phyloP scores from a whole-genome alignment of 2,329 filamentous ascomycete species.

The Capronia coronata region DNA sequence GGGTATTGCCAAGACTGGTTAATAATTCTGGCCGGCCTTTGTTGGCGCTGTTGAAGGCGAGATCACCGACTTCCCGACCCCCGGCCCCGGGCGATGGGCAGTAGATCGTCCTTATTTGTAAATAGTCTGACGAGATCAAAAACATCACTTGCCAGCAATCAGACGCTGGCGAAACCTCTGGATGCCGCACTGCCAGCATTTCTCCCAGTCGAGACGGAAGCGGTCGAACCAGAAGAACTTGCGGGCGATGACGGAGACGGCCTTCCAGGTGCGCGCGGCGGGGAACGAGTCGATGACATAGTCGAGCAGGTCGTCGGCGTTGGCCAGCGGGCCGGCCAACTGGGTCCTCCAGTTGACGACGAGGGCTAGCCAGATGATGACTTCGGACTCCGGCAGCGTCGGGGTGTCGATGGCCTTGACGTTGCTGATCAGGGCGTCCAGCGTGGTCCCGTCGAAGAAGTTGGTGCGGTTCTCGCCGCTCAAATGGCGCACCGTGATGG shows the following conservation, averaged over 20 bases:
- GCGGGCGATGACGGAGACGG: conserved; percentile 13
- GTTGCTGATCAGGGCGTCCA: conserved; percentile 7
- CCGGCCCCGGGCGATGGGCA: no score
- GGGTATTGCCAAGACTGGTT: no score
- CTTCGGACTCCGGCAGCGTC: conserved; percentile 12
- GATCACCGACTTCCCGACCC: no score
- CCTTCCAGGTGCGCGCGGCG: conserved; percentile 14
- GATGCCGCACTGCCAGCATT: conserved; percentile 8
- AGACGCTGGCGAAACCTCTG: background rate
- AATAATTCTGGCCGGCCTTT: no score
- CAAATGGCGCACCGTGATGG: conserved; percentile 16
- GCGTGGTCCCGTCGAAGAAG: conserved; percentile 16
- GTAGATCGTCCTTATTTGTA: no score
- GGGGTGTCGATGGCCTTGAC: conserved; percentile 17
- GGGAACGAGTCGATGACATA: conserved; percentile 18
- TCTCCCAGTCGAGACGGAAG: conserved; percentile 13
- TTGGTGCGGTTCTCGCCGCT: conserved; percentile 20
- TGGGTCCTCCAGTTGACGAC: conserved; percentile 19
- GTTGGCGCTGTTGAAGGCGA: no score
- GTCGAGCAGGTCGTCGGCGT: conserved; percentile 13
- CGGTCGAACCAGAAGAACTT: conserved; percentile 23
- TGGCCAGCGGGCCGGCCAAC: conserved; percentile 5
- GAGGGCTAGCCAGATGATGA: conserved; percentile 18
- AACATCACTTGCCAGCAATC: background rate
- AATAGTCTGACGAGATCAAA: no score